A percentile compares a stretch with the other conserved stretches of the same genome.
These are phyloP conservation scores for Blastobotrys petasosporus DNA, from an alignment of 1,139 yeast genomes.

Conservation along the genomic window DNA sequence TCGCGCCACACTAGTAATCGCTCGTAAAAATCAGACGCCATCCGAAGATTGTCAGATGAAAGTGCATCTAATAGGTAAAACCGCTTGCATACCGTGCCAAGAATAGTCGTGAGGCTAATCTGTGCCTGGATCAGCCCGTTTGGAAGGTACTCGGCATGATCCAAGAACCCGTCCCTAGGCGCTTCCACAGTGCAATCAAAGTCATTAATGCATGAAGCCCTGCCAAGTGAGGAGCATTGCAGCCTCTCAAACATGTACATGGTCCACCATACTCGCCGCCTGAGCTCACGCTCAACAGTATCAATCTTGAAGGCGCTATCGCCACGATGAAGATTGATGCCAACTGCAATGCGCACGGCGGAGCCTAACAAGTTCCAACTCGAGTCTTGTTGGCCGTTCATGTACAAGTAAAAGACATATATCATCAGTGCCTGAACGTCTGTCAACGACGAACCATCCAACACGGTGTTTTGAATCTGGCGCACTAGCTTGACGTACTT, in stretches of 20 bases:
- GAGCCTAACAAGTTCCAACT: constrained; percentile 12
- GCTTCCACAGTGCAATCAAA: constrained; percentile 13
- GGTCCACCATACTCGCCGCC: constrained; percentile 54
- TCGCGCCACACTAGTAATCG: constrained; percentile 12
- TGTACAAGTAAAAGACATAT: constrained; percentile 7
- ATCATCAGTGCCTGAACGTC: constrained; percentile 15
- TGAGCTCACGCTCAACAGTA: constrained; percentile 34
- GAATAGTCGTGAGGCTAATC: constrained; percentile 8
- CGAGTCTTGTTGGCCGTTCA: constrained; percentile 12
- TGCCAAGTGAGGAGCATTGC: constrained; percentile 51
- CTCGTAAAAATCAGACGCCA: constrained; percentile 8
- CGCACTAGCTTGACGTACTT: constrained; percentile 4
- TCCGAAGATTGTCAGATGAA: constrained; percentile 7
- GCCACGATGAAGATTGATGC: constrained; percentile 21
- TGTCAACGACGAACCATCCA: constrained; percentile 10
- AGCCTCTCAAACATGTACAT: constrained; percentile 50
- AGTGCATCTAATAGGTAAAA: constrained; percentile 11
- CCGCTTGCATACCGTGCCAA: constrained; percentile 11
- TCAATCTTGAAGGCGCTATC: constrained; percentile 18
- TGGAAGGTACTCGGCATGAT: constrained; percentile 1
- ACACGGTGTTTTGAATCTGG: constrained; percentile 6
- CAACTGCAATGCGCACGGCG: constrained; percentile 14
- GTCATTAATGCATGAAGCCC: constrained; percentile 45
- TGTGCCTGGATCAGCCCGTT: constrained; percentile 6
- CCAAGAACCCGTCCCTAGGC: constrained; percentile 10